A percentile compares a stretch with the other conserved stretches of the same genome.
phyloP scores from a whole-genome alignment of 148 eudicot species.

The Mesembryanthemum crystallinum region DNA sequence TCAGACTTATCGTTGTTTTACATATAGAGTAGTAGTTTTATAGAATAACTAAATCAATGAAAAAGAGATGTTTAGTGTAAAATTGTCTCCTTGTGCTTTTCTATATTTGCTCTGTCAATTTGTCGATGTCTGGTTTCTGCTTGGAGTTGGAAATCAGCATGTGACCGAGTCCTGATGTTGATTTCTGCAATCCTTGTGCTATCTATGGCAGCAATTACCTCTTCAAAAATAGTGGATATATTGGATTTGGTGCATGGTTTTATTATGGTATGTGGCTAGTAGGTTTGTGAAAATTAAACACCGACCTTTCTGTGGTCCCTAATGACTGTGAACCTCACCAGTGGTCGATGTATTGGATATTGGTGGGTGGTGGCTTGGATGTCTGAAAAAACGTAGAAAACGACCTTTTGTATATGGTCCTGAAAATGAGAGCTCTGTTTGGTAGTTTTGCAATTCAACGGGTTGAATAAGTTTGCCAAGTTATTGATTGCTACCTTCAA shows the following conservation, averaged over 20 bases:
- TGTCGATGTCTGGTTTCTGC: background rate
- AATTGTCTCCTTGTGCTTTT: background rate
- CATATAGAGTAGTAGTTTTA: conserved; percentile 26
- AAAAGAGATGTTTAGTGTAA: background rate
- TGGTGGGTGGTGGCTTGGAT: too few species aligned
- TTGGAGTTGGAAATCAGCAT: too few species aligned
- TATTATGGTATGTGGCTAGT: background rate
- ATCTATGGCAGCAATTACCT: too few species aligned
- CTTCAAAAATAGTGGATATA: background rate
- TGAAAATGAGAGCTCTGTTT: too few species aligned
- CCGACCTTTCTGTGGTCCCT: background rate
- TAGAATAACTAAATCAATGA: background rate
- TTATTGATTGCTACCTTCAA: too few species aligned
- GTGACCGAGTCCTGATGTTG: too few species aligned
- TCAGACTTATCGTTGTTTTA: conserved; percentile 12
- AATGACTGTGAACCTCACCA: background rate
- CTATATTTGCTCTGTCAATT: background rate
- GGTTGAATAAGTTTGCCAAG: too few species aligned
- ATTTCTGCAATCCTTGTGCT: too few species aligned
- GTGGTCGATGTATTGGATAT: too few species aligned
- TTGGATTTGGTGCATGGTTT: background rate
- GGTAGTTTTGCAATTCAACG: too few species aligned
- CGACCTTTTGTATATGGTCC: too few species aligned
- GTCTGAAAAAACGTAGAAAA: too few species aligned
- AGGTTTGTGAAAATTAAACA: background rate